Evolutionary conservation across 139 green algal species (phyloP), one percentile per base, ranked within the genome.

Genomic region (Mychonastes homosphaera): DNA sequence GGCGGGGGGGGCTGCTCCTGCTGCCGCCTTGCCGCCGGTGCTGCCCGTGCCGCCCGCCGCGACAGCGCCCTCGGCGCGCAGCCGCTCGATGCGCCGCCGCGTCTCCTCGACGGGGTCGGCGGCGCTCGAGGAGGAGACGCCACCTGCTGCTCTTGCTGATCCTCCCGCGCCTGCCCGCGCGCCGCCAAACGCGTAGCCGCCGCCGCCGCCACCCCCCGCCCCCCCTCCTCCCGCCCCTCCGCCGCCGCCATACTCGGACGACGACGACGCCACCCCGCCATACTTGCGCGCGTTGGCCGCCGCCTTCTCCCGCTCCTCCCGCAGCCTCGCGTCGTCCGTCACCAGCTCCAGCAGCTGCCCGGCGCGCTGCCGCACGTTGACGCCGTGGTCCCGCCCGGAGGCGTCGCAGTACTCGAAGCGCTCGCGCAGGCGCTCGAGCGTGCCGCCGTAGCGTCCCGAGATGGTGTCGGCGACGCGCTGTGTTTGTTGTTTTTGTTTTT

Each of bases 301-400:
- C 58, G 79, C 82, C 75, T 92, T 92, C 0, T 80, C 56, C 15
- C 84, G 65, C 69, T 93, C 84, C 19, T 75, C 67, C 26, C 55
- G 19, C 2, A 94, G 49, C 21, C 72, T 63, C 23, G 87, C 66
- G 1, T 50, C 41, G 45, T 85, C 74, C 43, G 52, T 65, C 3
- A 94, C 63, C 6, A 95, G 79, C 13, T 63, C 41, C 21, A 68
- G 63, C 9, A 95, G 62, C 45, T 87, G 79, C 27, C 83, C 79
- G 0, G 88, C 87, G 10, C 88, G 74, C 70, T 94, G 82, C 27
- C 88, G 74, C 48, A 95, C 87, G 63, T 95, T 95, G 50, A 86
- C 67, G 35, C 85, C 85, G 67, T 84, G 64, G 62, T 92, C 87
- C 39, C 66, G 68, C 1, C 84, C 77, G 26, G 89, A 79, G 0